These are phyloP conservation scores for Komagataella kurtzmanii DNA, from an alignment of 805 yeast species.

Conservation along the genomic window DNA sequence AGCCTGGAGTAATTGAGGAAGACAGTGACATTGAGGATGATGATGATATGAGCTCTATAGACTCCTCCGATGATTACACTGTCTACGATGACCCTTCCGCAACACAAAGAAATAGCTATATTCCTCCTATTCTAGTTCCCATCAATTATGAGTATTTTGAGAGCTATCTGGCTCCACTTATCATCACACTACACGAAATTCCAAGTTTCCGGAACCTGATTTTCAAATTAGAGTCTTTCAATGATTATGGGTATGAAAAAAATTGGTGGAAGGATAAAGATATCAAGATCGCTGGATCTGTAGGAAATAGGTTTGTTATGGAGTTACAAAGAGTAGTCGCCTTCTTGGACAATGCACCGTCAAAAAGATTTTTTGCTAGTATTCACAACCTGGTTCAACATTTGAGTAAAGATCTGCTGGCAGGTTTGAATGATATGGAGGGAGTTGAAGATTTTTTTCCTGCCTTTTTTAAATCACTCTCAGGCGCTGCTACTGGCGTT, in stretches of 20 bases:
- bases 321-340: conserved; percentile 26
- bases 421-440: conserved; percentile 13
- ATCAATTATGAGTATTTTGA: conserved; percentile 18
- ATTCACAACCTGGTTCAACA: conserved; percentile 16
- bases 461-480: conserved; percentile 10
- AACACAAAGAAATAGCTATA: conserved; percentile 8
- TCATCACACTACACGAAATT: conserved; percentile 24
- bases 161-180: conserved; percentile 26
- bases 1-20: neutral
- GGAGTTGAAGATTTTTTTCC: conserved; percentile 14
- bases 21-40: conserved; percentile 2
- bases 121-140: conserved; percentile 23
- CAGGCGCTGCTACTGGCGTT: conserved; percentile 1
- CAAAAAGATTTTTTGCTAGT: conserved; percentile 25
- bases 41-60: conserved; percentile 1
- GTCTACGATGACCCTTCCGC: conserved; percentile 19
- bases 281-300: conserved; percentile 11
- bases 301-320: conserved; percentile 14
- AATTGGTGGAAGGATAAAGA: conserved; percentile 21
- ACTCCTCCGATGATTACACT: conserved; percentile 7
- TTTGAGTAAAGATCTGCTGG: conserved; percentile 10
- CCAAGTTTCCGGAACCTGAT: conserved; percentile 19
- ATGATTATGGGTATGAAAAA: conserved; percentile 20
- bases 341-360: conserved; percentile 18
- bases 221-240: conserved; percentile 14